Conservation (phyloP, 345 rosid species). For the Rhodamnia rubescens region DNA sequence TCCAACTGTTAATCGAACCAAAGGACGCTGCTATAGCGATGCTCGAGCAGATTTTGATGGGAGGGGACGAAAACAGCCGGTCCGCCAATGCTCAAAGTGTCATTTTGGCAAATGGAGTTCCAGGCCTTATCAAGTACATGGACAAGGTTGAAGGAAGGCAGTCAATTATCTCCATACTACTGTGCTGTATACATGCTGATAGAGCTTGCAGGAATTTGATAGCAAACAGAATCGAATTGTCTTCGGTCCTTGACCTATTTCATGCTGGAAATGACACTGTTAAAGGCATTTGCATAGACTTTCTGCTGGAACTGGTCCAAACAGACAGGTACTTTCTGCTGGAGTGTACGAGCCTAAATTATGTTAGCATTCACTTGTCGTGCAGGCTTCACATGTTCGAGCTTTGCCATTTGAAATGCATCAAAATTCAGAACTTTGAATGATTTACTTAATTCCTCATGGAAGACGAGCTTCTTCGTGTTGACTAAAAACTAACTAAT, state of each 20-base stretch:
- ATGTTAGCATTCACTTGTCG: neutral
- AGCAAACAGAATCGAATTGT: slow-evolving; percentile 32
- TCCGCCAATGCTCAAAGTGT: slow-evolving; percentile 23
- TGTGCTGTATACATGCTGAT: slow-evolving; percentile 46
- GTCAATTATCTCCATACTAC: slow-evolving; percentile 31
- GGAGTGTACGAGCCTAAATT: neutral
- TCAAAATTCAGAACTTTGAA: neutral
- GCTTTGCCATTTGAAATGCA: neutral
- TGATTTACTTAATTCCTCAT: neutral
- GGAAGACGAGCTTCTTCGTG: neutral
- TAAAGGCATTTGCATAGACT: slow-evolving; percentile 43
- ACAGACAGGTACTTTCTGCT: slow-evolving; percentile 33
- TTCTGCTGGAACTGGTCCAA: slow-evolving; percentile 41
- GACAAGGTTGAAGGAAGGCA: slow-evolving; percentile 34
- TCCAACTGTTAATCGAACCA: slow-evolving; percentile 34
- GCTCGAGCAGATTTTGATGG: slow-evolving; percentile 50
- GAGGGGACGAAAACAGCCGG: slow-evolving; percentile 36
- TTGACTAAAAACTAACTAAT: neutral
- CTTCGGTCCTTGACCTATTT: slow-evolving; percentile 45
- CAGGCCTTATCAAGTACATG: slow-evolving; percentile 36
- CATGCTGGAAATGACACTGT: slow-evolving; percentile 40
- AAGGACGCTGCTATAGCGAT: slow-evolving; percentile 41
- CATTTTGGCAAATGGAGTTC: slow-evolving; percentile 40
- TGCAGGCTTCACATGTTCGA: neutral
- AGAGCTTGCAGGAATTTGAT: slow-evolving; percentile 36